Base-by-base conservation (phyloP, 768 basidiomycete species). In the Psilocybe tampanensis region DNA sequence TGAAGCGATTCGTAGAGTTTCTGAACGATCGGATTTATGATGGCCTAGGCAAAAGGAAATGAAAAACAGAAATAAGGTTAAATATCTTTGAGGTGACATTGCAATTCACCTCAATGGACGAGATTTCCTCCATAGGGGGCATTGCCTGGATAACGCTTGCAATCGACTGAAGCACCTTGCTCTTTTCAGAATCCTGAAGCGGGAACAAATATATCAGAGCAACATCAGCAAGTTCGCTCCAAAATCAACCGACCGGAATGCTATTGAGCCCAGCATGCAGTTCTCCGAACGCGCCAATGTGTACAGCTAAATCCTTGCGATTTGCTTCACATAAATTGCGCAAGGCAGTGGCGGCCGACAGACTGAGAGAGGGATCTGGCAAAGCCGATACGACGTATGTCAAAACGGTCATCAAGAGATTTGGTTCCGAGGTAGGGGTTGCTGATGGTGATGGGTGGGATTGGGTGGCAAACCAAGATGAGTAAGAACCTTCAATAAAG, bases 81-180 rank as follows among this genome's bases (percentile, higher is more conserved):
- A 9, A 18, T 18, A 56, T 19, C 8, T 8, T 0, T 49, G 17
- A 59, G 47, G 17, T 15, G 51, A 21, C 4, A 29, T 5, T 44
- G 23, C 2, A 70, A 75, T 34, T 49, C n/a, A 89, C 90, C 73
- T 89, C 84, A 21, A 95, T 80, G 0, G 94, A 90, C 0, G 85
- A 80, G 23, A 96, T 87, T 54, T 85, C 90, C 42, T 94, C 89
- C 41, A 76, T 76, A 0, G 92, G 86, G 0, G 92, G 88, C 47
- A 98, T 72, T 0, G 95, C 95, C 65, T 97, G 92, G 29, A 97
- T 90, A 2, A 98, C 93, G 60, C 94, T 96, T 1, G 93, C 86
- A 50, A 98, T 95, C 0, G 90, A 92, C 68, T 97, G 91, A 44
- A 97, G 75, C 1, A 97, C 92, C 72, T 95, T 97, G 62, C 86